phyloP scores from a whole-genome alignment of 495 filamentous ascomycete species.

The Aspergillus nidulans region DNA sequence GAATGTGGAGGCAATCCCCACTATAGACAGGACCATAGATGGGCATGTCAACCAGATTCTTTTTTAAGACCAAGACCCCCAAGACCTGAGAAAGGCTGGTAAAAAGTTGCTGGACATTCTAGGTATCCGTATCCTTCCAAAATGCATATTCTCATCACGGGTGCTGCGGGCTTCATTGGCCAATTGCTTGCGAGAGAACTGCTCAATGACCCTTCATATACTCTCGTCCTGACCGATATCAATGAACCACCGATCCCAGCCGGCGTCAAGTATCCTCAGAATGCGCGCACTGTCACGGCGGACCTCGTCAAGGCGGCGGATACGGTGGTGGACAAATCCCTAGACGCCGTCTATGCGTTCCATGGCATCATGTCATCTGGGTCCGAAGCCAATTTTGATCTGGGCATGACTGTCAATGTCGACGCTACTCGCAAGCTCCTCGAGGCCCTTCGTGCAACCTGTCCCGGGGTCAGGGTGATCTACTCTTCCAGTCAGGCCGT shows the following conservation, averaged over 20 bases:
- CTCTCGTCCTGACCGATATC: slow-evolving; percentile 58
- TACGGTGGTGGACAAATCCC: slow-evolving; percentile 45
- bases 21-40: slow-evolving; percentile 11
- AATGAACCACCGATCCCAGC: slow-evolving; percentile 50
- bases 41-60: not conserved
- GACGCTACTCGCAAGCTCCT: slow-evolving; percentile 61
- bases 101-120: not conserved
- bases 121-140: not conserved
- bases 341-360: slow-evolving; percentile 67
- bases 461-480: slow-evolving; percentile 57
- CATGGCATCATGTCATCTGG: slow-evolving; percentile 80
- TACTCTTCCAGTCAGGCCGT: slow-evolving; percentile 57
- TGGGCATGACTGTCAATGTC: slow-evolving; percentile 67
- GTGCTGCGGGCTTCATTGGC: slow-evolving; percentile 65
- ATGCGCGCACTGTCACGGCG: slow-evolving; percentile 49
- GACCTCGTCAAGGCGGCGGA: slow-evolving; percentile 54
- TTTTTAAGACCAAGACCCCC: not conserved
- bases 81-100: not conserved
- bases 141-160: slow-evolving; percentile 65
- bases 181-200: slow-evolving; percentile 59
- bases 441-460: slow-evolving; percentile 49
- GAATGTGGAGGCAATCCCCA: slow-evolving; percentile 33
- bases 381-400: slow-evolving; percentile 66
- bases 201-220: slow-evolving; percentile 51
- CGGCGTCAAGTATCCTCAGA: slow-evolving; percentile 47